phyloP scores from a whole-genome alignment of 176 grass and related monocot genomes.

The Triticum dicoccoides region DNA sequence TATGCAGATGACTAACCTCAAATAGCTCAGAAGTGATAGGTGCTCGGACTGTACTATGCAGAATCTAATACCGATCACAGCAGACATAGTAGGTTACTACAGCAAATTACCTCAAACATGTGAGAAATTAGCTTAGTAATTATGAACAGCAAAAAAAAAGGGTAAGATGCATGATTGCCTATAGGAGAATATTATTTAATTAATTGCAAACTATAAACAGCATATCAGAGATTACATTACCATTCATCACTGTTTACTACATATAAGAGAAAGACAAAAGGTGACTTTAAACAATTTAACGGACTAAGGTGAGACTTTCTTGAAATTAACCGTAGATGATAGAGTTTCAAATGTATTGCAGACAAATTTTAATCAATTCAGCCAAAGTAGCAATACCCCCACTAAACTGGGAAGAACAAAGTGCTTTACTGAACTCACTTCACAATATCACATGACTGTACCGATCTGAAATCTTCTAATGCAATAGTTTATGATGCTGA shows the following conservation, averaged over 20 bases:
- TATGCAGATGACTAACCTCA: not conserved
- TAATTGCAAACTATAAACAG: not conserved
- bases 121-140: not conserved
- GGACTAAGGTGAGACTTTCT: not conserved
- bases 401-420: not conserved
- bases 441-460: not conserved
- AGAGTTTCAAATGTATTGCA: not conserved
- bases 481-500: not conserved
- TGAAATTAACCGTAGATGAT: not conserved
- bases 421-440: not conserved
- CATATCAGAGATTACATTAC: not conserved
- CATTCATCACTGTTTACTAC: not conserved
- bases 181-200: not conserved
- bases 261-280: not conserved
- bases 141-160: not conserved
- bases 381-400: not conserved
- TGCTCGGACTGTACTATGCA: not conserved
- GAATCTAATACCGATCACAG: not conserved
- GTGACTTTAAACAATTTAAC: not conserved
- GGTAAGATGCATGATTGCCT: not conserved
- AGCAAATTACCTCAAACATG: not conserved
- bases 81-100: not conserved
- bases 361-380: too few relatives aligned
- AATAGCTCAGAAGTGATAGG: not conserved
- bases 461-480: not conserved